phyloP scores from a whole-genome alignment of 1,139 yeast species.

The Yamadazyma dushanensis region DNA sequence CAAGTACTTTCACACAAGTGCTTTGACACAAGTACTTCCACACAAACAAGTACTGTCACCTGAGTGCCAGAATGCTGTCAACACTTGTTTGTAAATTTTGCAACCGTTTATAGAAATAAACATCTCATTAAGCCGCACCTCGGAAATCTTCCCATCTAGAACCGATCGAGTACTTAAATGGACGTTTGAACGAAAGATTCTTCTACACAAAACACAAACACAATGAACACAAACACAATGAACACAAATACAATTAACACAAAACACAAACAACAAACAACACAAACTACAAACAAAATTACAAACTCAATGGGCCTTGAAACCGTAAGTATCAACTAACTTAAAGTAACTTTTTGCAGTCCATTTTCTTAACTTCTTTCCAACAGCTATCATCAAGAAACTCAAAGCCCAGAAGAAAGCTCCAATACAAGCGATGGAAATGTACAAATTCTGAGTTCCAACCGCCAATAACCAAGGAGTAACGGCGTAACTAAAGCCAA shows the following conservation, averaged over 20 bases:
- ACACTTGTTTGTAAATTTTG: too few species aligned
- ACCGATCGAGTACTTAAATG: too few species aligned
- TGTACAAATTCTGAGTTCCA: constrained; percentile 22
- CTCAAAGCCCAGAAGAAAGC: constrained; percentile 23
- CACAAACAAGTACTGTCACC: too few species aligned
- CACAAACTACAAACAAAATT: not conserved
- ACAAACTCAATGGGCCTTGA: constrained; percentile 17
- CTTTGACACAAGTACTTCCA: too few species aligned
- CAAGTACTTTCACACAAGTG: too few species aligned
- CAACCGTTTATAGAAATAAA: too few species aligned
- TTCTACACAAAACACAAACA: not conserved
- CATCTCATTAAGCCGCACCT: too few species aligned
- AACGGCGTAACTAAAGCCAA: constrained; percentile 24
- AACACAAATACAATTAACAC: not conserved
- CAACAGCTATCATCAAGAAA: constrained; percentile 23
- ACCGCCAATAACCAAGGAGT: constrained; percentile 23
- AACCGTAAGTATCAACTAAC: constrained; percentile 21
- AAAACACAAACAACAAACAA: not conserved
- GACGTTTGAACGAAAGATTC: too few species aligned
- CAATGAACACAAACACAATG: not conserved
- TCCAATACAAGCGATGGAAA: constrained; percentile 23
- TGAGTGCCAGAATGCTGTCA: too few species aligned
- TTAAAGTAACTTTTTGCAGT: constrained; percentile 23
- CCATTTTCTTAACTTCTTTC: constrained; percentile 21
- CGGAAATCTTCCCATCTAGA: too few species aligned